Evolutionary conservation across 306 rosid genomes (phyloP).

Genomic region (Vicia villosa): DNA sequence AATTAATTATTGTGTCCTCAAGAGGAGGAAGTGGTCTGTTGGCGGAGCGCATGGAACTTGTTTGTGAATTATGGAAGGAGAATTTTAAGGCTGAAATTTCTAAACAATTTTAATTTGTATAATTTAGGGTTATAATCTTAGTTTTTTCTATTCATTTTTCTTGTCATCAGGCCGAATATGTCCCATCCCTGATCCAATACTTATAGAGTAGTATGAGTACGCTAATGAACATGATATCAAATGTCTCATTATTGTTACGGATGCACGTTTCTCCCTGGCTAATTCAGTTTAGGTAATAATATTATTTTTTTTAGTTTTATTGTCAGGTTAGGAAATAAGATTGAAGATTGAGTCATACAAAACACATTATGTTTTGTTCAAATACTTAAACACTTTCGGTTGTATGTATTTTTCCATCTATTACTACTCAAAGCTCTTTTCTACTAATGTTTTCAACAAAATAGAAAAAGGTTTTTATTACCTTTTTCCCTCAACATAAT

Average conservation of each 20-base stretch:
- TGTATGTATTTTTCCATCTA: no score
- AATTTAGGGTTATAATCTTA: slow-evolving; percentile 15
- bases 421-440: no score
- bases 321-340: background rate
- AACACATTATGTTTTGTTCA: no score
- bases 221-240: slow-evolving; percentile 92
- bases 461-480: no score
- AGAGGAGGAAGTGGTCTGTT: slow-evolving; percentile 96
- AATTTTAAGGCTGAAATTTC: slow-evolving; percentile 70
- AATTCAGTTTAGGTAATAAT: slow-evolving; percentile 80
- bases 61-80: slow-evolving; percentile 84
- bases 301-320: slow-evolving; percentile 25
- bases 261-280: slow-evolving; percentile 55
- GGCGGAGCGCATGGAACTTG: slow-evolving; percentile 85
- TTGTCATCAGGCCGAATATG: slow-evolving; percentile 77
- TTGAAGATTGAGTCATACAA: no score
- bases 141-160: slow-evolving; percentile 42
- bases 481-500: no score
- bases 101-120: slow-evolving; percentile 21
- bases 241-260: slow-evolving; percentile 83
- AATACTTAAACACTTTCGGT: no score
- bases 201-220: slow-evolving; percentile 92
- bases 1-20: slow-evolving; percentile 87
- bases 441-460: no score
- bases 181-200: slow-evolving; percentile 88